These are phyloP conservation scores for Sphaerulina populicola DNA, from an alignment of 2,329 filamentous ascomycete genomes.

Conservation along the genomic window DNA sequence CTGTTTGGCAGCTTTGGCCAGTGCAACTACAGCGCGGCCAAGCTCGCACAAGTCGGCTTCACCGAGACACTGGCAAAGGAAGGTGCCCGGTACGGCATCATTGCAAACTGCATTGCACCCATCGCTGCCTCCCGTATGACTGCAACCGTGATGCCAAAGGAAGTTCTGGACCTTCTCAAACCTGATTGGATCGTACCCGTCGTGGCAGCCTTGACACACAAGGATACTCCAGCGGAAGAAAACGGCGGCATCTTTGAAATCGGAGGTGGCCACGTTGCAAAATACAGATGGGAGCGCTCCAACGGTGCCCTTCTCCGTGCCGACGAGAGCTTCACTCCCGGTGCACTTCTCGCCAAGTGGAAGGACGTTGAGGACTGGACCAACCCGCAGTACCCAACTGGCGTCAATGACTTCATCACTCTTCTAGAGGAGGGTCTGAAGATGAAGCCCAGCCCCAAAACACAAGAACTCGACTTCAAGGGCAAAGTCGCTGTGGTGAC, in stretches of 20 bases:
- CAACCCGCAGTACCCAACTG: slow-evolving; percentile 69
- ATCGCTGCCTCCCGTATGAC: slow-evolving; percentile 95
- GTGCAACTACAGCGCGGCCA: slow-evolving; percentile 94
- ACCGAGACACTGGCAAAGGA: slow-evolving; percentile 97
- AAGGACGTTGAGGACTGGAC: slow-evolving; percentile 79
- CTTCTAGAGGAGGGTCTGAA: slow-evolving; percentile 78
- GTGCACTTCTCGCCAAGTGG: slow-evolving; percentile 84
- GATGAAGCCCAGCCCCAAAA: slow-evolving; percentile 61
- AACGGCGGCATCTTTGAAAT: slow-evolving; percentile 87
- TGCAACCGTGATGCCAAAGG: slow-evolving; percentile 89
- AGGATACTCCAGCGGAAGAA: slow-evolving; percentile 67
- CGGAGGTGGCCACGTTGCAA: slow-evolving; percentile 84
- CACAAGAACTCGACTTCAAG: slow-evolving; percentile 68
- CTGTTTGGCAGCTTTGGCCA: slow-evolving; percentile 94
- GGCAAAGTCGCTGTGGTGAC: slow-evolving; percentile 82
- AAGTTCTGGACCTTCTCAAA: slow-evolving; percentile 74
- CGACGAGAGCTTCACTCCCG: slow-evolving; percentile 78
- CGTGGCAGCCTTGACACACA: slow-evolving; percentile 77
- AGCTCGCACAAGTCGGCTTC: slow-evolving; percentile 90
- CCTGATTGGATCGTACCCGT: slow-evolving; percentile 94
- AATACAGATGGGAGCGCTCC: slow-evolving; percentile 90
- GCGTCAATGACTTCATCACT: slow-evolving; percentile 78
- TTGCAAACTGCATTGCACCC: slow-evolving; percentile 88
- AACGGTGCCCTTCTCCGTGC: slow-evolving; percentile 82
- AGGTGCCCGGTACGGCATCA: slow-evolving; percentile 94